Evolutionary conservation across 495 filamentous ascomycete genomes (phyloP).

Genomic region (Parachaetomium inaequale): DNA sequence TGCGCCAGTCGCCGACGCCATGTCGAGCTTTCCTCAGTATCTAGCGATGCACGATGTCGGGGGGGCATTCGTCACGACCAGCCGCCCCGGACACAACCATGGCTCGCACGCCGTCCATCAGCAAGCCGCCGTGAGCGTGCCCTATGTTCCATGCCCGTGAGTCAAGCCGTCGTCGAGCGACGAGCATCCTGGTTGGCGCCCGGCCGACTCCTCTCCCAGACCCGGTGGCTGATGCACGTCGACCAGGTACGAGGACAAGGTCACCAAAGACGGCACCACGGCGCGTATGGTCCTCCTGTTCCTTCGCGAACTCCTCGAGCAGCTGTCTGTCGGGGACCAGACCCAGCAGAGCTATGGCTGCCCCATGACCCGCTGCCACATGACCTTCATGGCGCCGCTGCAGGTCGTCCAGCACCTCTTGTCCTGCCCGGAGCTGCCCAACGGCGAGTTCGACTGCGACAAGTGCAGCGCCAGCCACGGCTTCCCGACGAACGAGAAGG

Average conservation of each 20-base stretch:
- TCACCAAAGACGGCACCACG: slow-evolving; percentile 30
- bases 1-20: slow-evolving; percentile 31
- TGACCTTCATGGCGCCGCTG: slow-evolving; percentile 23
- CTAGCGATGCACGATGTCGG: slow-evolving; percentile 35
- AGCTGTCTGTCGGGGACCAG: slow-evolving; percentile 11
- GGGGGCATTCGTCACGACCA: slow-evolving; percentile 24
- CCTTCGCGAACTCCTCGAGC: slow-evolving; percentile 35
- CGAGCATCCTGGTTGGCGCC: neutral
- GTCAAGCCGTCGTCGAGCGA: slow-evolving; percentile 13
- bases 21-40: slow-evolving; percentile 33
- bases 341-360: slow-evolving; percentile 29
- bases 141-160: slow-evolving; percentile 31
- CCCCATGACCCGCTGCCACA: slow-evolving; percentile 34
- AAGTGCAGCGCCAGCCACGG: slow-evolving; percentile 32
- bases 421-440: slow-evolving; percentile 31
- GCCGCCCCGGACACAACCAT: slow-evolving; percentile 23
- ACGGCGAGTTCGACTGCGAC: slow-evolving; percentile 35
- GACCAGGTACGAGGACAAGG: slow-evolving; percentile 34
- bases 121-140: slow-evolving; percentile 27
- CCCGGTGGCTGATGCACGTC: slow-evolving; percentile 13
- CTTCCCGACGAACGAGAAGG: slow-evolving; percentile 38
- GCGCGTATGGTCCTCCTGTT: slow-evolving; percentile 38
- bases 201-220: neutral
- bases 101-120: slow-evolving; percentile 19
- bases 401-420: slow-evolving; percentile 35